A percentile compares a stretch with the other conserved stretches of the same genome.
Conservation (phyloP, 2,329 filamentous ascomycete genomes). For the Alternaria gansuensis region DNA sequence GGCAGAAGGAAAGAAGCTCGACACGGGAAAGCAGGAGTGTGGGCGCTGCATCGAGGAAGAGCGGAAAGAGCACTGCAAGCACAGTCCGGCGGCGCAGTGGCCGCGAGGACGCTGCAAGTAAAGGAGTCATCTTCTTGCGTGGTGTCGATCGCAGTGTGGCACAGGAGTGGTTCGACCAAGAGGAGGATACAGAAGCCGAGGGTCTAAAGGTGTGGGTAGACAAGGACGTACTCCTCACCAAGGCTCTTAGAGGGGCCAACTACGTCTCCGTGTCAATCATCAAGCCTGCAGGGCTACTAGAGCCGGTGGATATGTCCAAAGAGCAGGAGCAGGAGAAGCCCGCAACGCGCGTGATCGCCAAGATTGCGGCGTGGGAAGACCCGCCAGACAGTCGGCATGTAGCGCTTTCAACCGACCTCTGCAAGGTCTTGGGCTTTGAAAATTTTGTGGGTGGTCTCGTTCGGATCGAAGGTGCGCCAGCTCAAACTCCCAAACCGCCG, state of each 20-base stretch:
- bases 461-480: conserved; percentile 82
- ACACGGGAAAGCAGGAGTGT: conserved; percentile 82
- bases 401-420: conserved; percentile 80
- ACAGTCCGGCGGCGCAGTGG: conserved; percentile 68
- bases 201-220: conserved; percentile 85
- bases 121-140: conserved; percentile 76
- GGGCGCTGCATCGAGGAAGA: conserved; percentile 79
- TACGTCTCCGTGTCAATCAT: conserved; percentile 89
- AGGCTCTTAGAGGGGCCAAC: conserved; percentile 76
- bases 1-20: conserved; percentile 71
- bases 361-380: conserved; percentile 81
- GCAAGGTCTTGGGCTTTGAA: conserved; percentile 73
- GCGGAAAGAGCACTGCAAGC: conserved; percentile 77
- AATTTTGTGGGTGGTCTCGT: conserved; percentile 86
- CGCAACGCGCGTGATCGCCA: conserved; percentile 76
- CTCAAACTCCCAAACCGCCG: conserved; percentile 71
- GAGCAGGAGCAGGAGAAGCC: conserved; percentile 68
- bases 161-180: conserved; percentile 80
- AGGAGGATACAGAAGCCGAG: conserved; percentile 57
- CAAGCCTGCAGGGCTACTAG: conserved; percentile 78
- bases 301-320: conserved; percentile 75
- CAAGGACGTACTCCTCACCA: conserved; percentile 74
- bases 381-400: conserved; percentile 82
- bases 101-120: conserved; percentile 71
- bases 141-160: conserved; percentile 76